These are phyloP conservation scores for Annona cherimola DNA, from an alignment of 164 flowering plant genomes.

Conservation along the genomic window DNA sequence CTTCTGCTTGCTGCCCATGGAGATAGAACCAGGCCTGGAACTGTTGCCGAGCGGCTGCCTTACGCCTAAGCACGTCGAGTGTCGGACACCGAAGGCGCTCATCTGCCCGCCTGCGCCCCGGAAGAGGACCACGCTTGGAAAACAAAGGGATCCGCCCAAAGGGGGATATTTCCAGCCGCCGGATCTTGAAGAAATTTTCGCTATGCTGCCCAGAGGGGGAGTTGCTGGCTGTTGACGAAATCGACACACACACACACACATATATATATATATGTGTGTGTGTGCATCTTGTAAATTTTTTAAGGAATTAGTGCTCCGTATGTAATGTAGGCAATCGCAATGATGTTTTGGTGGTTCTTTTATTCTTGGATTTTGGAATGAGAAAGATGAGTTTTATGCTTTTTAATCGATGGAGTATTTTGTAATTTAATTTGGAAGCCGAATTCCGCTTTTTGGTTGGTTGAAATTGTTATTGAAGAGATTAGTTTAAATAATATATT, in stretches of 20 bases:
- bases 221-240: not conserved
- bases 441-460: too few species aligned
- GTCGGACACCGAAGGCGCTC: slow-evolving; percentile 22
- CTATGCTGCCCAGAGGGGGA: not conserved
- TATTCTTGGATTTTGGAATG: not conserved
- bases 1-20: not conserved
- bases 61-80: slow-evolving; percentile 35
- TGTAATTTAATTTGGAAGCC: too few species aligned
- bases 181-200: slow-evolving; percentile 32
- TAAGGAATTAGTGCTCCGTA: not conserved
- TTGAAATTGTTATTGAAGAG: too few species aligned
- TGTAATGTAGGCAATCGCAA: not conserved
- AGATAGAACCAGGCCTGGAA: slow-evolving; percentile 1
- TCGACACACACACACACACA: not conserved
- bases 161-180: slow-evolving; percentile 51
- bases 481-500: too few species aligned
- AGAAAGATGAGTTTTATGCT: too few species aligned
- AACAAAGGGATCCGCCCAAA: slow-evolving; percentile 34
- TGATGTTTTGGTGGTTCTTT: not conserved
- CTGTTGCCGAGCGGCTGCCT: slow-evolving; percentile 26
- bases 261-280: too few species aligned
- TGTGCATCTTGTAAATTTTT: too few species aligned
- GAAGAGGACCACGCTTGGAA: slow-evolving; percentile 16
- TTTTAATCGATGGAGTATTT: too few species aligned
- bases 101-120: slow-evolving; percentile 39